These are phyloP conservation scores for Kodamaea lidongshanica DNA, from an alignment of 805 yeast genomes.

Conservation along the genomic window DNA sequence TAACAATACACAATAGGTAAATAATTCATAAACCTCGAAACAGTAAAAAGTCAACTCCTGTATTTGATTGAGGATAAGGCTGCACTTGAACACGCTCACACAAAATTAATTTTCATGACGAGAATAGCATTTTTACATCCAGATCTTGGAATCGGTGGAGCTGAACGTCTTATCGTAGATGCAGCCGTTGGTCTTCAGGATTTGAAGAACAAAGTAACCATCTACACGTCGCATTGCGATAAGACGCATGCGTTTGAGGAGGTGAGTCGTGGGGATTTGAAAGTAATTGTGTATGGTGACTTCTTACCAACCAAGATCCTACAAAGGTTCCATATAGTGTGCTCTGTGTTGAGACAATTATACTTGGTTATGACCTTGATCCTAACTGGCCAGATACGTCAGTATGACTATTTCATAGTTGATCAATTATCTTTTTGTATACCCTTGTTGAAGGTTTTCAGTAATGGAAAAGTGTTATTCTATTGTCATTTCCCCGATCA, in stretches of 20 bases:
- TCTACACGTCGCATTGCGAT: slow-evolving; percentile 91
- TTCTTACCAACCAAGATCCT: slow-evolving; percentile 63
- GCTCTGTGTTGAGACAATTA: slow-evolving; percentile 79
- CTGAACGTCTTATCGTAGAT: slow-evolving; percentile 94
- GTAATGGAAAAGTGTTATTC: slow-evolving; percentile 48
- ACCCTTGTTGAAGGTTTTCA: slow-evolving; percentile 56
- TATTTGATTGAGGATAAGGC: too few relatives aligned
- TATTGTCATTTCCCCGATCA: slow-evolving; percentile 98
- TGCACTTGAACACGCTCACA: neutral
- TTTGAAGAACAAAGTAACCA: slow-evolving; percentile 47
- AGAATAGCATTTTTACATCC: slow-evolving; percentile 88
- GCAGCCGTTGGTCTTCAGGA: slow-evolving; percentile 84
- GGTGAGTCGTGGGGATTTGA: slow-evolving; percentile 50
- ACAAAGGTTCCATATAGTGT: slow-evolving; percentile 70
- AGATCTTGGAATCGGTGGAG: slow-evolving; percentile 95
- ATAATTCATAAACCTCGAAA: too few relatives aligned
- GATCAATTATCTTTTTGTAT: slow-evolving; percentile 85
- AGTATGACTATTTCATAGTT: slow-evolving; percentile 69
- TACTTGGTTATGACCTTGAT: slow-evolving; percentile 49
- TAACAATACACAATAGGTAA: too few relatives aligned
- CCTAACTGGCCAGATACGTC: slow-evolving; percentile 38
- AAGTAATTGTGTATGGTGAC: slow-evolving; percentile 76
- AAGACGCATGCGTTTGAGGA: slow-evolving; percentile 86
- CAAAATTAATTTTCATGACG: slow-evolving; percentile 1
- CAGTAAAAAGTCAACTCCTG: too few relatives aligned